Conservation (phyloP, 2,329 filamentous ascomycete genomes). For the Pezicula radicicola region DNA sequence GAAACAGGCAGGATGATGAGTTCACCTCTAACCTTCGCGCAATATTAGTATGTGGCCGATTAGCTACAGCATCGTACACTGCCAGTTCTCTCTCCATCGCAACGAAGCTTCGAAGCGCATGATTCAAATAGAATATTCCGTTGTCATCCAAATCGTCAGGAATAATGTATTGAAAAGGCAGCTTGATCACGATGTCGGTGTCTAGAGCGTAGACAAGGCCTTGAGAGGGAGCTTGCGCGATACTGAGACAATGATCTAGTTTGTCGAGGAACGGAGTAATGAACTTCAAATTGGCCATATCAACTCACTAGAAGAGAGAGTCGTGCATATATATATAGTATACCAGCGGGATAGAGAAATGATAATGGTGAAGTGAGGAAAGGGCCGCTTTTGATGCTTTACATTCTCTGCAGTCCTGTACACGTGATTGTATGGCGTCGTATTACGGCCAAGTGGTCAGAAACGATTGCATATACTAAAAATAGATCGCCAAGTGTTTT, state of each 20-base stretch:
- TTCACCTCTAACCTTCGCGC: slow-evolving; percentile 6
- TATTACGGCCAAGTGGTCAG: too few relatives aligned
- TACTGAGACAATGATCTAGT: slow-evolving; percentile 10
- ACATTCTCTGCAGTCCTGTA: too few relatives aligned
- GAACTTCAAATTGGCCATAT: slow-evolving; percentile 9
- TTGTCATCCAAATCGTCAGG: slow-evolving; percentile 7
- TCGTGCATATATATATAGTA: too few relatives aligned
- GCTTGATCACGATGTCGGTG: slow-evolving; percentile 8
- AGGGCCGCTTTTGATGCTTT: too few relatives aligned
- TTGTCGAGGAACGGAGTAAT: slow-evolving; percentile 9
- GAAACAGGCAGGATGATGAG: slow-evolving; percentile 6
- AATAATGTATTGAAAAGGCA: slow-evolving; percentile 10
- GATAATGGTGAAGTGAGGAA: too few relatives aligned
- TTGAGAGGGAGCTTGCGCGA: slow-evolving; percentile 9
- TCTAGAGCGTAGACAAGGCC: slow-evolving; percentile 8
- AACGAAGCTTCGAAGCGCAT: slow-evolving; percentile 9
- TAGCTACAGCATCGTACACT: slow-evolving; percentile 6
- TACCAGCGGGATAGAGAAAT: too few relatives aligned
- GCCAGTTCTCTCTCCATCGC: slow-evolving; percentile 8
- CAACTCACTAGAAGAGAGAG: slow-evolving; percentile 4
- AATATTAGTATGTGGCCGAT: slow-evolving; percentile 7
- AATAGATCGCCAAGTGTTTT: too few relatives aligned
- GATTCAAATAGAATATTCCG: slow-evolving; percentile 7
- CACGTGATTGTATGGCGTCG: too few relatives aligned
- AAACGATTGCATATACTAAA: too few relatives aligned